Base-by-base conservation (phyloP, 2,329 filamentous ascomycete species). In the Sclerotinia trifoliorum region DNA sequence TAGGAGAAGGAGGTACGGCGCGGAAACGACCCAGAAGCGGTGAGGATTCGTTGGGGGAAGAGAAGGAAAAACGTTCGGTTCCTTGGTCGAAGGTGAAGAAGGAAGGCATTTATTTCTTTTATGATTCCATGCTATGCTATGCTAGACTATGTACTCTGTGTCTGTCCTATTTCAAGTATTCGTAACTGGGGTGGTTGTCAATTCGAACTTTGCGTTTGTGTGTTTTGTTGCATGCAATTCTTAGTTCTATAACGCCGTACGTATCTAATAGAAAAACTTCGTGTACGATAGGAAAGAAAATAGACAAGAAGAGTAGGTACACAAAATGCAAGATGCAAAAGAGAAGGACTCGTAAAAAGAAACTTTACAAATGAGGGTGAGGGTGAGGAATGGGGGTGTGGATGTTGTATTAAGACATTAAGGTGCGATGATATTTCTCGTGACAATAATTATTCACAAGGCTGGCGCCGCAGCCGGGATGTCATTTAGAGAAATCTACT, bases 1-100 rank as follows among this genome's bases (percentile, higher is more conserved):
- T 73, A 35, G 79, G 79, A 35, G 81, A 79, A 52, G 74, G 72
- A 10, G 85, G 86, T 24, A 90, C 86, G 69, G 87, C 88, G 70
- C 87, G 86, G 78, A 88, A 90, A 51, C 88, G 85, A 70, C 88
- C 88, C 2, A 90, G 83, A 11, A 89, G 79, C 32, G 88, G 86
- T 24, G 87, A 85, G 54, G 85, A 80, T 74, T 88, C 84, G 73
- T 80, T 81, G 68, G 76, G 78, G 73, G 80, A 80, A 68, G 75
- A 78, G 65, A 78, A 78, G 63, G 82, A 81, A 74, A 81, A 83
- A 71, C 86, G 83, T 79, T 90, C 88, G 75, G 80, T 83, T 77
- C 87, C 88, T 75, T 87, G 87, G 71, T 87, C 87, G 79, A 90
- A 90, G 77, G 84, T 82, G 80, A 90, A 90, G 81, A 89, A 88